A percentile compares a stretch with the other conserved stretches of the same genome.
phyloP scores from a whole-genome alignment of 371 early-diverging fungal genomes.

The Mucor lusitanicus region DNA sequence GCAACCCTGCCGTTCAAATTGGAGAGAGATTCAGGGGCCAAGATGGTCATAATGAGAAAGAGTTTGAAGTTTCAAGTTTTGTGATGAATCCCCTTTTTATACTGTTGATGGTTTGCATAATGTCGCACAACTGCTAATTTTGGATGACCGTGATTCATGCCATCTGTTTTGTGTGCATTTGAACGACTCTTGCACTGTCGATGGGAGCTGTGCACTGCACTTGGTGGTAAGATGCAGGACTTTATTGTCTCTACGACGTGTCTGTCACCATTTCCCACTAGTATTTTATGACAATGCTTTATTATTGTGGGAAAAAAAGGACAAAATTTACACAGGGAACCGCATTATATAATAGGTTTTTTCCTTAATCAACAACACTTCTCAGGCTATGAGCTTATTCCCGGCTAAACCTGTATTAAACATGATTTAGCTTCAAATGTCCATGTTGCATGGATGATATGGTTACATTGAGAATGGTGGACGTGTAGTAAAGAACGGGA shows the following conservation, averaged over 20 bases:
- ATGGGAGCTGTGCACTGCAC: neutral
- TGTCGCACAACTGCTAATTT: neutral
- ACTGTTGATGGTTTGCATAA: neutral
- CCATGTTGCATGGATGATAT: too few relatives aligned
- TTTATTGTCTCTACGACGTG: neutral
- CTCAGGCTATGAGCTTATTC: neutral
- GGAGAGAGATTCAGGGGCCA: conserved; percentile 1
- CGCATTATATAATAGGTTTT: neutral
- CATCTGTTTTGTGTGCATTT: neutral
- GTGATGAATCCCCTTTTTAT: neutral
- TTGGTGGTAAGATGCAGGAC: neutral
- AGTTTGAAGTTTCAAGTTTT: neutral
- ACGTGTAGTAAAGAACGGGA: too few relatives aligned
- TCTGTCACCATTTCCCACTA: neutral
- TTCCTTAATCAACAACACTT: neutral
- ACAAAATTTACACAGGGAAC: neutral
- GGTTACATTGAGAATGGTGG: too few relatives aligned
- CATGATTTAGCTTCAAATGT: neutral
- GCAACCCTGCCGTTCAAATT: conserved; percentile 37
- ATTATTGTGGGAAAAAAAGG: neutral
- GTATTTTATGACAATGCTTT: neutral
- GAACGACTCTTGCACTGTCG: neutral
- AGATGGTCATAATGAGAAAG: neutral
- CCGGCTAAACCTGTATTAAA: neutral
- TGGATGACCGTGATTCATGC: neutral